phyloP scores from a whole-genome alignment of 2,329 filamentous ascomycete species.

The Exophiala sp. region DNA sequence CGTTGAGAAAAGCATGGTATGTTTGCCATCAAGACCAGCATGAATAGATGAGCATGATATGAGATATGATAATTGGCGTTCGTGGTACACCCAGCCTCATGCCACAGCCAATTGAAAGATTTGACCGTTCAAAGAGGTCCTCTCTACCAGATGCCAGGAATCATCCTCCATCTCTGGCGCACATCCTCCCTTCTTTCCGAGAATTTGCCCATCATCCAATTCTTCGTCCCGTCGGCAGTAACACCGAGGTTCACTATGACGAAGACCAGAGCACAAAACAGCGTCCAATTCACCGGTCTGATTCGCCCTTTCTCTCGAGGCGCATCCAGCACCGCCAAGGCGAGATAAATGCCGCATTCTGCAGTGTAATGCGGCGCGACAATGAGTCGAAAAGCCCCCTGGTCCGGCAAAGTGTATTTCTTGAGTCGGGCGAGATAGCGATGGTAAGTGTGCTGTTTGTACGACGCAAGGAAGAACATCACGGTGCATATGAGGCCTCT shows the following conservation, averaged over 20 bases:
- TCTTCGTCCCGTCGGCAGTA: constrained; percentile 69
- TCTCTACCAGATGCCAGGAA: constrained; percentile 14
- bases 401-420: constrained; percentile 75
- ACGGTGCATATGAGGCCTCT: constrained; percentile 5
- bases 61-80: background rate
- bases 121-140: background rate
- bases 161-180: constrained; percentile 17
- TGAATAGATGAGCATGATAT: background rate
- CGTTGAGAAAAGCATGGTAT: background rate
- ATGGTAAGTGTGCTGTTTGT: constrained; percentile 70
- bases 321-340: constrained; percentile 68
- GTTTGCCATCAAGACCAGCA: background rate
- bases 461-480: constrained; percentile 65
- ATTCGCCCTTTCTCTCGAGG: constrained; percentile 50
- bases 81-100: background rate
- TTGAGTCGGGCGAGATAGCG: constrained; percentile 61
- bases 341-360: constrained; percentile 77
- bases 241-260: constrained; percentile 72
- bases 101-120: background rate
- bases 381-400: constrained; percentile 64
- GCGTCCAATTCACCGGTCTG: constrained; percentile 60
- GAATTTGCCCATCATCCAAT: constrained; percentile 75
- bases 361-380: constrained; percentile 88
- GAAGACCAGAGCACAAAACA: constrained; percentile 65
- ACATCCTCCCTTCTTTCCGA: constrained; percentile 14